phyloP scores from a whole-genome alignment of 2,329 filamentous ascomycete genomes.

The Lithohypha guttulata region DNA sequence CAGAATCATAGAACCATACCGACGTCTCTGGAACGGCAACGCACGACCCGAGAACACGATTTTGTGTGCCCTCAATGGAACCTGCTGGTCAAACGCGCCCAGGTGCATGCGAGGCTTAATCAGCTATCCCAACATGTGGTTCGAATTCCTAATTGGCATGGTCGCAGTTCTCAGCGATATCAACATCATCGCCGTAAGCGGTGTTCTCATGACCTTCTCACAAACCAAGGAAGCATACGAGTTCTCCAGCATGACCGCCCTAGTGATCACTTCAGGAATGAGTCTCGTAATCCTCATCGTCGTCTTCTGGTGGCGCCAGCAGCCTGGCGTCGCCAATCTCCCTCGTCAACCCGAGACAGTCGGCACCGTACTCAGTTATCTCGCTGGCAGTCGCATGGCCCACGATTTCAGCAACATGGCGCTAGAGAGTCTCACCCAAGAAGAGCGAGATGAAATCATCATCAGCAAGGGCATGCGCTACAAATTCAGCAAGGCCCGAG shows the following conservation, averaged over 20 bases:
- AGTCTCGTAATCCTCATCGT: neutral
- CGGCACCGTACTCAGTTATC: constrained; percentile 1
- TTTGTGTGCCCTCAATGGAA: constrained; percentile 6
- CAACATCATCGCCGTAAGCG: constrained; percentile 12
- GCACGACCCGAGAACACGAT: constrained; percentile 8
- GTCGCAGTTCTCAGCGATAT: constrained; percentile 14
- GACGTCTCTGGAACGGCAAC: constrained; percentile 5
- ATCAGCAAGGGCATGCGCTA: neutral
- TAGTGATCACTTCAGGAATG: neutral
- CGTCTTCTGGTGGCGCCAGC: constrained; percentile 1
- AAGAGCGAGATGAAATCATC: constrained; percentile 1
- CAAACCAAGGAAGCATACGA: constrained; percentile 2
- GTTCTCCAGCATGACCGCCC: neutral
- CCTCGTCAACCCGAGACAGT: constrained; percentile 1
- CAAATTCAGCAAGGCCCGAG: neutral
- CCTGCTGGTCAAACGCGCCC: constrained; percentile 6
- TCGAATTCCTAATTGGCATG: too few species aligned
- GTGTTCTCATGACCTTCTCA: constrained; percentile 11
- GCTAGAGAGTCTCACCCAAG: neutral
- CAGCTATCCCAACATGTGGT: too few species aligned
- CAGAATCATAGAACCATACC: constrained; percentile 14
- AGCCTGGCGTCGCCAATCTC: neutral
- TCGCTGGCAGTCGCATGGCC: neutral
- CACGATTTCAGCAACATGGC: neutral
- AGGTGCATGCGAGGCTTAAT: too few species aligned